Base-by-base conservation (phyloP, 345 rosid species). In the Moringa oleifera region DNA sequence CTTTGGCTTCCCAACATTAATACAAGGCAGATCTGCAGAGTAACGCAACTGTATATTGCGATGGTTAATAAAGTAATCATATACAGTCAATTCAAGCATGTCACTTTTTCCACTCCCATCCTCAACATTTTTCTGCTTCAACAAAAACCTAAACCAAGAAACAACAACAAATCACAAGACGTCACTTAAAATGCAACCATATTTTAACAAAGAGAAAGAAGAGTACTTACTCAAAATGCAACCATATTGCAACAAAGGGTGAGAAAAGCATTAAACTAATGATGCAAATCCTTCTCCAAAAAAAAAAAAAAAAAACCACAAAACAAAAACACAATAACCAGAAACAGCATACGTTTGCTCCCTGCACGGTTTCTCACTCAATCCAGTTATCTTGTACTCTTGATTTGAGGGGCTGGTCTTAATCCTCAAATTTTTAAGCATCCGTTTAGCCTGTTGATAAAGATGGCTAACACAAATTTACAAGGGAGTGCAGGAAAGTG, bases 1-100 rank as follows among this genome's bases (percentile, higher is more conserved):
- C 70, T 90, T 88, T 23, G 97, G 89, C 73, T 86, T 93, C 23
- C 98, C 98, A 58, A 93, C 98, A 71, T 90, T 88, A 21, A 93
- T 81, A 73, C 98, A 93, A 8, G 96, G 98, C 2, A 88, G 67
- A 62, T 78, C 85, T 18, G 68, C 89, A 50, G 98, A 90, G 68
- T 88, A 87, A 0, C 62, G 67, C 80, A 93, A 63, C 8, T 68
- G 72, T 12, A 93, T 82, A 0, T 76, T 64, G 46, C 89, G 86
- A 58, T 81, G 66, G 63, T 78, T 83, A 2, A 65, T 80, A 84
- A 88, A 93, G 50, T 93, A 88, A 15, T 83, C 80, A 62, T 76
- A 78, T 17, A 90, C 96, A 19, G 96, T 80, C 1, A 81, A 75
- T 69, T 90, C 85, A 59, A 76, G 23, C 8, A 65, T 25, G 22